Evolutionary conservation across 768 basidiomycete species (phyloP).

Genomic region (Boletellus ananas): DNA sequence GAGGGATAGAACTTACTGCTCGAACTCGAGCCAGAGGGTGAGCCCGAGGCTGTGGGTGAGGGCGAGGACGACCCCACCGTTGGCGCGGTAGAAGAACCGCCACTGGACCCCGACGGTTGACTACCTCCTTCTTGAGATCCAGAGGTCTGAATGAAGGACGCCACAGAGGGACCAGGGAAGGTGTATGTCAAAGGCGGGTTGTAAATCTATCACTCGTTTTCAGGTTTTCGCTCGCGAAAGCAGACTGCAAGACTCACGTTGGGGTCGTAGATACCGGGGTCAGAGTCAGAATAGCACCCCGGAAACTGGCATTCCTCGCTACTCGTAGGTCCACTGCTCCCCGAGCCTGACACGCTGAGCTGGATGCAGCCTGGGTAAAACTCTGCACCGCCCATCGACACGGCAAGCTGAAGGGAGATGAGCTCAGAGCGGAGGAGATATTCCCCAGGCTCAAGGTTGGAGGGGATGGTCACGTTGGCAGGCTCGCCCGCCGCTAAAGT

Average conservation of each 20-base stretch:
- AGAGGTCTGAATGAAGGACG: conserved; percentile 35
- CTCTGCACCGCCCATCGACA: conserved; percentile 49
- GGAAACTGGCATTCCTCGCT: conserved; percentile 54
- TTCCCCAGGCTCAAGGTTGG: conserved; percentile 56
- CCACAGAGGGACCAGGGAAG: conserved; percentile 54
- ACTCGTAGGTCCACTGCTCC: conserved; percentile 16
- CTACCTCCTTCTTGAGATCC: conserved; percentile 11
- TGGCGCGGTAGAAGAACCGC: conserved; percentile 13
- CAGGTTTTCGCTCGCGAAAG: not conserved
- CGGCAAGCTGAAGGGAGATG: conserved; percentile 70
- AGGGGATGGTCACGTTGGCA: conserved; percentile 44
- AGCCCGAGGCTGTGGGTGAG: conserved; percentile 9
- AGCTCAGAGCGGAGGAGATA: conserved; percentile 79
- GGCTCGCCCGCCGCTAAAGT: conserved; percentile 34
- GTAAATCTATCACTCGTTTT: conserved; percentile 22
- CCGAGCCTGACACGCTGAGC: conserved; percentile 27
- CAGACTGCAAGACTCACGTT: conserved; percentile 27
- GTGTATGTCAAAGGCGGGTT: conserved; percentile 35
- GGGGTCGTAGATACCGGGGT: conserved; percentile 63
- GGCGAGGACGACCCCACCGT: conserved; percentile 13
- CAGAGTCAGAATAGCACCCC: conserved; percentile 64
- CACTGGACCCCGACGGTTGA: conserved; percentile 21
- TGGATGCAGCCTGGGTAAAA: conserved; percentile 33
- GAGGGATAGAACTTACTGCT: conserved; percentile 14
- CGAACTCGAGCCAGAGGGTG: conserved; percentile 9